Conservation (phyloP, 306 rosid species). For the Senna siamea region DNA sequence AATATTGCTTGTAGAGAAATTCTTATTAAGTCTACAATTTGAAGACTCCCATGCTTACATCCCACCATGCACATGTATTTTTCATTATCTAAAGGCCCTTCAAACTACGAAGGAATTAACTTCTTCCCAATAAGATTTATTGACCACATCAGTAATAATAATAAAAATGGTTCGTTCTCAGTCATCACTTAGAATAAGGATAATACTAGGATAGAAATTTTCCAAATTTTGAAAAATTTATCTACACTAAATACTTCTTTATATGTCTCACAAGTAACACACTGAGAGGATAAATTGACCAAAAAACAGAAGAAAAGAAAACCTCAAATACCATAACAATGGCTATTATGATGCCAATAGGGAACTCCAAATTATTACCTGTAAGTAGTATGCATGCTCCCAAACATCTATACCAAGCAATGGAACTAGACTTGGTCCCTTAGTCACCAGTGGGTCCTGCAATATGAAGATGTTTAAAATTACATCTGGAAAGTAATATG, state of each 20-base stretch:
- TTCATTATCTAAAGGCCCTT: neutral
- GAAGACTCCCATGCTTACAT: neutral
- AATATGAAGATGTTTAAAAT: conserved; percentile 43
- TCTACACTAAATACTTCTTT: neutral
- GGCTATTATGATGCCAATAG: neutral
- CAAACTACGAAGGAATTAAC: conserved; percentile 4
- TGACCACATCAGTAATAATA: neutral
- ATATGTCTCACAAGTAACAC: neutral
- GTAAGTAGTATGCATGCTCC: conserved; percentile 98
- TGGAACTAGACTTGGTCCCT: conserved; percentile 82
- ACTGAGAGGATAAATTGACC: no score
- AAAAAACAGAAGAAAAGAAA: neutral
- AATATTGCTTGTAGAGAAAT: neutral
- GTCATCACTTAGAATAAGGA: neutral
- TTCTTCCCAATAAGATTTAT: neutral
- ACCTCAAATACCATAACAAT: neutral
- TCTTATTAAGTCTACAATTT: neutral
- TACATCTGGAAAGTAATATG: conserved; percentile 11
- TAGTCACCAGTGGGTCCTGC: conserved; percentile 95
- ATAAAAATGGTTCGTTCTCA: neutral
- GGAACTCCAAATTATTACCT: conserved; percentile 60
- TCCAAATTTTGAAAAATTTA: neutral
- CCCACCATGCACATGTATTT: neutral
- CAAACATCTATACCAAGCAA: conserved; percentile 96
- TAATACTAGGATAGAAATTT: neutral